Percentiles rank a stretch among this genome's conserved stretches.
phyloP scores from a whole-genome alignment of 2,329 filamentous ascomycete genomes.

The Pseudogymnoascus sp. region DNA sequence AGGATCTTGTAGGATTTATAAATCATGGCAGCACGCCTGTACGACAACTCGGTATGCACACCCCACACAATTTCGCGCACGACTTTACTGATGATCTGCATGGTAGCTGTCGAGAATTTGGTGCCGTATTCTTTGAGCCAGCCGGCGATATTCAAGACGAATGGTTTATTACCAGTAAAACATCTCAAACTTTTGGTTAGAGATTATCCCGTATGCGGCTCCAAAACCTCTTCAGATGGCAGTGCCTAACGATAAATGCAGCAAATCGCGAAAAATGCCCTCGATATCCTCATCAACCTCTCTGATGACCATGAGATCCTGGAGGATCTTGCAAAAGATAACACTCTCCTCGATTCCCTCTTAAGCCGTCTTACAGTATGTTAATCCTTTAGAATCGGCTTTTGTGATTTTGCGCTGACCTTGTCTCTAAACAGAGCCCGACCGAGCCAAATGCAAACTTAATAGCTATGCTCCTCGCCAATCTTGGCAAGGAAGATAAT shows the following conservation, averaged over 20 bases:
- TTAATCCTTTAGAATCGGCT: slow-evolving; percentile 36
- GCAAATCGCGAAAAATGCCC: slow-evolving; percentile 86
- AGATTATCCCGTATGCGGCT: slow-evolving; percentile 61
- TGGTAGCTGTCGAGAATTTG: slow-evolving; percentile 70
- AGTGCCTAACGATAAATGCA: slow-evolving; percentile 30
- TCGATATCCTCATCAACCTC: slow-evolving; percentile 85
- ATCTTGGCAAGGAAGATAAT: slow-evolving; percentile 73
- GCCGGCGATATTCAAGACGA: slow-evolving; percentile 74
- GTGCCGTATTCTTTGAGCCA: slow-evolving; percentile 72
- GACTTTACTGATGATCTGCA: slow-evolving; percentile 19
- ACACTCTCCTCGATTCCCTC: slow-evolving; percentile 70
- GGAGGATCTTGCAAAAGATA: slow-evolving; percentile 65
- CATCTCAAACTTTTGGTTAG: slow-evolving; percentile 81
- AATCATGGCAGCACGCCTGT: slow-evolving; percentile 88
- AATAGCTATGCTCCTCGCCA: slow-evolving; percentile 85
- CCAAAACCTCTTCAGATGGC: not conserved
- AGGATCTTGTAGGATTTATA: slow-evolving; percentile 91
- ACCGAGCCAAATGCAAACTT: slow-evolving; percentile 79
- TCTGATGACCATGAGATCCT: slow-evolving; percentile 71
- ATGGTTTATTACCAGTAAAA: slow-evolving; percentile 69
- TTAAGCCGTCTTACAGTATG: slow-evolving; percentile 67
- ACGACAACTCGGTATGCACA: slow-evolving; percentile 61
- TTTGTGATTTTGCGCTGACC: slow-evolving; percentile 8
- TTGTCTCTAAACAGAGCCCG: slow-evolving; percentile 43
- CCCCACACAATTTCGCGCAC: slow-evolving; percentile 5